phyloP scores from a whole-genome alignment of 805 yeast genomes.

The Candida glaebosa region DNA sequence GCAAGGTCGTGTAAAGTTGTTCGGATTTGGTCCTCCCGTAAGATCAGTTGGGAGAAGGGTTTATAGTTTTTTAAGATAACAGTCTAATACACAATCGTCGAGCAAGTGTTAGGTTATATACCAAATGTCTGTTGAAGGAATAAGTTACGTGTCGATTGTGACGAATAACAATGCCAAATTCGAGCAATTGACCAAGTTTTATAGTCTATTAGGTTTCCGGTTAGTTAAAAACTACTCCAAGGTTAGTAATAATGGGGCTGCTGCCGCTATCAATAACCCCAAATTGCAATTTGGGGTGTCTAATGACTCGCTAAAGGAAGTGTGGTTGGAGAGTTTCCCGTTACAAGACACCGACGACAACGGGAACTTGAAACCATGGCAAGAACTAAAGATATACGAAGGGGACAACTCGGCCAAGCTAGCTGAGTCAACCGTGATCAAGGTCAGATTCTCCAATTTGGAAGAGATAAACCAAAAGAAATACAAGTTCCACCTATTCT shows the following conservation, averaged over 20 bases:
- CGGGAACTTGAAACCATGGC: constrained; percentile 39
- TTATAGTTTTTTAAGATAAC: neutral
- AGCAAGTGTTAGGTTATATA: neutral
- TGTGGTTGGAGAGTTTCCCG: constrained; percentile 73
- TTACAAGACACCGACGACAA: constrained; percentile 32
- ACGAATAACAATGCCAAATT: constrained; percentile 49
- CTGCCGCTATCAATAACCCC: constrained; percentile 22
- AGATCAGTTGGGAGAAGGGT: too few species aligned
- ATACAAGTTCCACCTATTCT: constrained; percentile 28
- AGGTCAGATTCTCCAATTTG: constrained; percentile 29
- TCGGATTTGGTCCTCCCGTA: neutral
- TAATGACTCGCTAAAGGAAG: constrained; percentile 61
- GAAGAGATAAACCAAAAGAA: constrained; percentile 2
- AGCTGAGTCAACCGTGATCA: constrained; percentile 28
- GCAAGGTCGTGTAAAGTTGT: too few species aligned
- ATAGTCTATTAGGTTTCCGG: constrained; percentile 57
- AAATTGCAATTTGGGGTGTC: constrained; percentile 51
- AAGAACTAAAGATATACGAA: constrained; percentile 33
- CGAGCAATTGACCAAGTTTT: constrained; percentile 50
- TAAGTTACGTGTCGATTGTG: constrained; percentile 61
- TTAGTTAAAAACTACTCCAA: constrained; percentile 59
- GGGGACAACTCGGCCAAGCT: constrained; percentile 33
- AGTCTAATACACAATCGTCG: neutral
- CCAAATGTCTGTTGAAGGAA: constrained; percentile 17
- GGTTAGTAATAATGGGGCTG: constrained; percentile 35